phyloP scores from a whole-genome alignment of 805 yeast species.

The Pichia pseudocactophila region DNA sequence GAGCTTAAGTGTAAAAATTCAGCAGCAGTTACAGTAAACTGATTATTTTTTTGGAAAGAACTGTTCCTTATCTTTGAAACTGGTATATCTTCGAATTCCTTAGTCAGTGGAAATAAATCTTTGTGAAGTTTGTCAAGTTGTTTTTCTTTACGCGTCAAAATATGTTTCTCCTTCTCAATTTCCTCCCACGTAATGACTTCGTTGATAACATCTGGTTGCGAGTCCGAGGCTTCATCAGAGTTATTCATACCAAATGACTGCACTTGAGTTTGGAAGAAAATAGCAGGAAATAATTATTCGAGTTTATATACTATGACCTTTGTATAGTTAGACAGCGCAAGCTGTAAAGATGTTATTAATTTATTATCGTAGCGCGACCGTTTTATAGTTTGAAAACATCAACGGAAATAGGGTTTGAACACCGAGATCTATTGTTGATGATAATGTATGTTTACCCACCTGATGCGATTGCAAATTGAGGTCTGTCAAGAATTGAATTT shows the following conservation, averaged over 20 bases:
- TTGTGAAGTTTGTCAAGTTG: constrained; percentile 7
- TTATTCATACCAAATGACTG: background rate
- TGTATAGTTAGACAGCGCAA: too few relatives aligned
- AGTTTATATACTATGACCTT: too few relatives aligned
- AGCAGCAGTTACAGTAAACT: constrained; percentile 28
- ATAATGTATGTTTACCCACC: too few relatives aligned
- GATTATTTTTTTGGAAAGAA: constrained; percentile 27
- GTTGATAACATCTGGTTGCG: constrained; percentile 3
- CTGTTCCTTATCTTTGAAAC: constrained; percentile 15
- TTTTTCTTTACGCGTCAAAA: constrained; percentile 9
- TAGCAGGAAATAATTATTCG: too few relatives aligned
- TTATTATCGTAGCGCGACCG: too few relatives aligned
- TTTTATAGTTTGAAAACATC: too few relatives aligned
- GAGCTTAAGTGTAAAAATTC: constrained; percentile 24
- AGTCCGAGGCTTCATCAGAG: background rate
- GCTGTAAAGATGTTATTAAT: too few relatives aligned
- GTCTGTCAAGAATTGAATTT: too few relatives aligned
- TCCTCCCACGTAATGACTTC: constrained; percentile 4
- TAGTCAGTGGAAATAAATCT: constrained; percentile 15
- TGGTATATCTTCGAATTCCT: constrained; percentile 14
- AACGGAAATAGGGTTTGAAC: too few relatives aligned
- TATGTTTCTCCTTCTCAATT: background rate
- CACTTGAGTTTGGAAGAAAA: too few relatives aligned
- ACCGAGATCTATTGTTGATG: too few relatives aligned
- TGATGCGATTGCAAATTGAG: too few relatives aligned